These are phyloP conservation scores for Aspergillus sp. DNA, from an alignment of 2,329 filamentous ascomycete species.

Conservation along the genomic window DNA sequence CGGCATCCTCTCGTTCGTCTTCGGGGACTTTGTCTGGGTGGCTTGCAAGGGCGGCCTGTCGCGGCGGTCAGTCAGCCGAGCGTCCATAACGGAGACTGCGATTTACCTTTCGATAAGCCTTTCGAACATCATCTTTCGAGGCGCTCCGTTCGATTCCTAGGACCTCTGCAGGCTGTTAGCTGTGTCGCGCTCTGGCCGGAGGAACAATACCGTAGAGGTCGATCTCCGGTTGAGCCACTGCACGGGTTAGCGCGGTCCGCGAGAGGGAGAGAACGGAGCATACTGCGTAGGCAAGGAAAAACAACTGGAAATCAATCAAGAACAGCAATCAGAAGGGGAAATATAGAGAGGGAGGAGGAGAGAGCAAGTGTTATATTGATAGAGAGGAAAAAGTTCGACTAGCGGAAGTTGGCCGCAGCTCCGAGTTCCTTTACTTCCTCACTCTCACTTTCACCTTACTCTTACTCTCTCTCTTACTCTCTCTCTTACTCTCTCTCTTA, in stretches of 20 bases:
- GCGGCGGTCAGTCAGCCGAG: no score
- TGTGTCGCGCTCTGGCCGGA: neutral
- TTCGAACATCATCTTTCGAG: slow-evolving; percentile 75
- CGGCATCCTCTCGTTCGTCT: slow-evolving; percentile 72
- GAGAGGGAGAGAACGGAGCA: slow-evolving; percentile 3
- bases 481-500: no score
- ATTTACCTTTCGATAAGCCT: slow-evolving; percentile 84
- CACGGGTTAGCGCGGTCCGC: slow-evolving; percentile 10
- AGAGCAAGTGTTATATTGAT: neutral
- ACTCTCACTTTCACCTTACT: no score
- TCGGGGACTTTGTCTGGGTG: slow-evolving; percentile 95
- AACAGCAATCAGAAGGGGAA: neutral
- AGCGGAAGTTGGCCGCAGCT: no score
- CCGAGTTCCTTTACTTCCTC: no score
- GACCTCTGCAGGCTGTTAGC: slow-evolving; percentile 50
- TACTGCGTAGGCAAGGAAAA: no score
- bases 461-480: no score
- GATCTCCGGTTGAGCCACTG: slow-evolving; percentile 33
- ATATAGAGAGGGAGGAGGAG: neutral
- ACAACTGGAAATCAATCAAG: no score
- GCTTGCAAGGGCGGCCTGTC: slow-evolving; percentile 70
- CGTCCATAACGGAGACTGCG: no score
- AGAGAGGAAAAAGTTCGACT: neutral
- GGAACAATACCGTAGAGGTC: slow-evolving; percentile 52
- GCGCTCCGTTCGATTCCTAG: slow-evolving; percentile 66